Evolutionary conservation across 495 filamentous ascomycete genomes (phyloP).

Genomic region (Xylaria cubensis): DNA sequence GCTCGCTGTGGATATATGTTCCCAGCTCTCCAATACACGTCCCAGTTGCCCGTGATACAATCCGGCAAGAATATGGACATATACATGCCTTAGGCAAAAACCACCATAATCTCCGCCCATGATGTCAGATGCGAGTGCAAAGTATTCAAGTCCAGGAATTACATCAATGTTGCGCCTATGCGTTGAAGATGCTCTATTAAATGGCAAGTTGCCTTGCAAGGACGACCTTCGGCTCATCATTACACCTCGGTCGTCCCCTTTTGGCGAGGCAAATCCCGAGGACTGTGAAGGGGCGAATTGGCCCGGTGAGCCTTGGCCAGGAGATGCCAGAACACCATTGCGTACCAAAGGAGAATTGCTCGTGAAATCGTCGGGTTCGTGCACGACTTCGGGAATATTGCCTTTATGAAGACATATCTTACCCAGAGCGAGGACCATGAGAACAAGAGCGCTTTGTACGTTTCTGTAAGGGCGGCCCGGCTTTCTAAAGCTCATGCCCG

Average conservation of each 20-base stretch:
- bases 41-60: slow-evolving; percentile 88
- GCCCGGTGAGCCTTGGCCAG: slow-evolving; percentile 56
- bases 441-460: slow-evolving; percentile 75
- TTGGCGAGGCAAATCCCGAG: slow-evolving; percentile 55
- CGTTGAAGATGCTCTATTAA: slow-evolving; percentile 35
- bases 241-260: slow-evolving; percentile 50
- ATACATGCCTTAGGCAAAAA: slow-evolving; percentile 79
- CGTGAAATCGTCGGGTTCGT: slow-evolving; percentile 48
- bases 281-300: slow-evolving; percentile 47
- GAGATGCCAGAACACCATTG: slow-evolving; percentile 57
- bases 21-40: slow-evolving; percentile 86
- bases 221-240: slow-evolving; percentile 52
- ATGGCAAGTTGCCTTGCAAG: slow-evolving; percentile 44
- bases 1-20: slow-evolving; percentile 82
- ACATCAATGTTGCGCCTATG: slow-evolving; percentile 76
- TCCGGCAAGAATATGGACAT: slow-evolving; percentile 85
- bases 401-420: slow-evolving; percentile 75
- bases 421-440: slow-evolving; percentile 85
- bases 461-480: slow-evolving; percentile 59
- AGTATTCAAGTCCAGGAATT: slow-evolving; percentile 89
- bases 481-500: slow-evolving; percentile 44
- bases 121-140: slow-evolving; percentile 85
- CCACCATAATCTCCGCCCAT: slow-evolving; percentile 79
- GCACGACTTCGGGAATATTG: slow-evolving; percentile 66
- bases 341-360: slow-evolving; percentile 54